Conservation (phyloP, 805 yeast genomes). For the Torulaspora delbrueckii region DNA sequence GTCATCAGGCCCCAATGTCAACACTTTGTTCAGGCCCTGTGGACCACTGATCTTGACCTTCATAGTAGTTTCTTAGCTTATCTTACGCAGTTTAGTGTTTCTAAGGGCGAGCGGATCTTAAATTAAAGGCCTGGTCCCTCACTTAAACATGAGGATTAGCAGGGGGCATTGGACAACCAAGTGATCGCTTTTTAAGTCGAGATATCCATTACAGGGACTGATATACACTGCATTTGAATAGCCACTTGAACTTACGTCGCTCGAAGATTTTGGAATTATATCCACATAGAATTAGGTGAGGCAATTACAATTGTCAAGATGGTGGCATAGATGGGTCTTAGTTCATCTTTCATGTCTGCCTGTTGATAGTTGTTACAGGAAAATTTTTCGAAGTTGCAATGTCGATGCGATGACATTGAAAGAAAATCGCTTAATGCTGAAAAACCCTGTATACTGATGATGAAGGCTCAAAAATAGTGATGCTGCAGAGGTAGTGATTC, state of each 20-base stretch:
- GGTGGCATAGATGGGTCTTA: no score
- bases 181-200: no score
- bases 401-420: slow-evolving; percentile 4
- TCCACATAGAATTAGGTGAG: no score
- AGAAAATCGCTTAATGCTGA: not conserved
- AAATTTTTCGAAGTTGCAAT: slow-evolving; percentile 3
- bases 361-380: not conserved
- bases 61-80: slow-evolving; percentile 25
- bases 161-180: no score
- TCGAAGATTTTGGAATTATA: no score
- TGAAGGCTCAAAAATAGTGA: not conserved
- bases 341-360: not conserved
- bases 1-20: slow-evolving; percentile 38
- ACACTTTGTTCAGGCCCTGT: slow-evolving; percentile 29
- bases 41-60: slow-evolving; percentile 37
- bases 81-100: not conserved
- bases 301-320: no score
- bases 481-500: not conserved
- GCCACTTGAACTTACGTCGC: no score
- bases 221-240: no score
- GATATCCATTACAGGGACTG: no score
- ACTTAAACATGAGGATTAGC: not conserved
- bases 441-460: not conserved
- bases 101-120: not conserved
- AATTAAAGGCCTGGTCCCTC: not conserved